Evolutionary conservation across 164 flowering plant genomes (phyloP).

Genomic region (Paratinospora sagittata): DNA sequence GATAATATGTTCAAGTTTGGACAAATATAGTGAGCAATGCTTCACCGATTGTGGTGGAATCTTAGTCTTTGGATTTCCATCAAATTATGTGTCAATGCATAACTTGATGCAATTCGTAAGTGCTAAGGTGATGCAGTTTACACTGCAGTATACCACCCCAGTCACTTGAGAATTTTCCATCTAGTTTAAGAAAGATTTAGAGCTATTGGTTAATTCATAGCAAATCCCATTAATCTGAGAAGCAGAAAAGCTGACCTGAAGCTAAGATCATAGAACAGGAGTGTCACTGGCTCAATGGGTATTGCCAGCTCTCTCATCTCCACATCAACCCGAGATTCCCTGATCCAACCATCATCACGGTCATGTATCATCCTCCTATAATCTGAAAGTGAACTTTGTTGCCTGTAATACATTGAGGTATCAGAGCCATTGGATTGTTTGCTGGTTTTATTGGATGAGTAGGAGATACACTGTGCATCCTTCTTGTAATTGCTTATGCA

Average conservation of each 20-base stretch:
- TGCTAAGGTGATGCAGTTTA: no score
- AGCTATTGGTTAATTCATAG: not conserved
- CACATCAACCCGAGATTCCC: conserved; percentile 16
- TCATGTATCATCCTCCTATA: conserved; percentile 5
- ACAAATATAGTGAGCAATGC: no score
- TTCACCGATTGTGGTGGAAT: no score
- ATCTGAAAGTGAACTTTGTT: conserved; percentile 3
- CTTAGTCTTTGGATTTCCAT: no score
- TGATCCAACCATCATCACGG: conserved; percentile 5
- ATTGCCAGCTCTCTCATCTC: conserved; percentile 17
- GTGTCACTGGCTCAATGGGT: conserved; percentile 22
- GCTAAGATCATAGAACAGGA: conserved; percentile 19
- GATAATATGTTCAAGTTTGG: no score
- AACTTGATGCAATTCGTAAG: no score
- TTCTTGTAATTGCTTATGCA: conserved; percentile 8
- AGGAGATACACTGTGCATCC: conserved; percentile 9
- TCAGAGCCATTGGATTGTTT: not conserved
- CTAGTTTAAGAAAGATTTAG: no score
- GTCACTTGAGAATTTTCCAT: no score
- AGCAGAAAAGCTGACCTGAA: conserved; percentile 17
- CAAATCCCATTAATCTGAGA: not conserved
- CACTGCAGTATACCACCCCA: no score
- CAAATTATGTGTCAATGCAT: no score
- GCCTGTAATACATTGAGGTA: not conserved
- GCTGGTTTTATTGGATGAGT: not conserved